phyloP scores from a whole-genome alignment of 2,329 filamentous ascomycete genomes.

The Neofusicoccum laricinum region DNA sequence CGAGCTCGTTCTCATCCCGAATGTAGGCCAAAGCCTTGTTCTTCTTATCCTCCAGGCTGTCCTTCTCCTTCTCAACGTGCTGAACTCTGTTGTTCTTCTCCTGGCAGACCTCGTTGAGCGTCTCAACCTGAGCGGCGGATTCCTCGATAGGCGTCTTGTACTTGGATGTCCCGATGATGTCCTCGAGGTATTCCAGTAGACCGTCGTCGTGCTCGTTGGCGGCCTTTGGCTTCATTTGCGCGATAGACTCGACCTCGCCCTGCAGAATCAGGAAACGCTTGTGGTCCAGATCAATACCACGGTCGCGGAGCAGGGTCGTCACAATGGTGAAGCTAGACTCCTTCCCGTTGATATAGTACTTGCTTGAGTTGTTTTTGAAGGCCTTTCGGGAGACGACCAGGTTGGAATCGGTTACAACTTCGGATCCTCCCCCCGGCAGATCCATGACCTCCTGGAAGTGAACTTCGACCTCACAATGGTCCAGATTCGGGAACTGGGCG shows the following conservation, averaged over 20 bases:
- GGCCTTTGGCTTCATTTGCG: conserved; percentile 98
- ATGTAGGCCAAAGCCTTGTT: conserved; percentile 88
- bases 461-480: conserved; percentile 92
- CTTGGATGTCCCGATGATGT: conserved; percentile 98
- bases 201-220: conserved; percentile 94
- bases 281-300: conserved; percentile 93
- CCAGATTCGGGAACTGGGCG: conserved; percentile 77
- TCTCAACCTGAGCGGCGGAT: conserved; percentile 83
- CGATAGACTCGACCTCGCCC: conserved; percentile 97
- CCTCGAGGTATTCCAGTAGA: conserved; percentile 91
- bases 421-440: conserved; percentile 68
- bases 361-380: conserved; percentile 97
- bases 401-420: conserved; percentile 78
- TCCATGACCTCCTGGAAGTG: conserved; percentile 96
- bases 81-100: conserved; percentile 96
- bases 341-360: conserved; percentile 92
- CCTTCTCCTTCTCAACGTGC: conserved; percentile 97
- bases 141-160: conserved; percentile 98
- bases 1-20: conserved; percentile 88
- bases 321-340: conserved; percentile 91
- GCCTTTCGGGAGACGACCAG: conserved; percentile 86
- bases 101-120: conserved; percentile 87
- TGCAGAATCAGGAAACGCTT: conserved; percentile 97
- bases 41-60: conserved; percentile 90
- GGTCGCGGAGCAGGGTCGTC: conserved; percentile 78